Conservation (phyloP, 768 basidiomycete species). For the Hygrophorus russula region DNA sequence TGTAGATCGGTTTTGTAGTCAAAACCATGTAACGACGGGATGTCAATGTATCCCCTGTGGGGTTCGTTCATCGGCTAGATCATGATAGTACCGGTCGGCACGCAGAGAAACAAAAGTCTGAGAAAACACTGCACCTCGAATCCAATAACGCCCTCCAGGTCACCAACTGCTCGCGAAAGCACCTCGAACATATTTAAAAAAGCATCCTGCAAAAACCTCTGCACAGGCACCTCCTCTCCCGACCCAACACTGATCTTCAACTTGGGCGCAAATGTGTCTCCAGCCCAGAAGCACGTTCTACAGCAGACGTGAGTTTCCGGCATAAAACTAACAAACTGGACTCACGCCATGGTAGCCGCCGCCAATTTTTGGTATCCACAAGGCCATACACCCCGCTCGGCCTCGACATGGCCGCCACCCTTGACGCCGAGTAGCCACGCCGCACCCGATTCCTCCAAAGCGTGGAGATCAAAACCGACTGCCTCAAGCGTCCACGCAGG, state of each 20-base stretch:
- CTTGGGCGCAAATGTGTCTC: slow-evolving; percentile 76
- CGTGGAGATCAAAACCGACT: slow-evolving; percentile 75
- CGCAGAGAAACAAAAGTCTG: not conserved
- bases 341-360: slow-evolving; percentile 88
- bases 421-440: slow-evolving; percentile 81
- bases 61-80: slow-evolving; percentile 87
- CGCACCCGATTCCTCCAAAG: slow-evolving; percentile 72
- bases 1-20: slow-evolving; percentile 96
- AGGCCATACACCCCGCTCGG: slow-evolving; percentile 83
- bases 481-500: slow-evolving; percentile 91
- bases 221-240: slow-evolving; percentile 50
- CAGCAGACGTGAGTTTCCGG: not conserved
- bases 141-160: slow-evolving; percentile 72
- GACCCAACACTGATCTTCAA: slow-evolving; percentile 37
- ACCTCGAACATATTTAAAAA: slow-evolving; percentile 71
- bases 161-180: slow-evolving; percentile 57
- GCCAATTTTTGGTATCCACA: slow-evolving; percentile 90
- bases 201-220: slow-evolving; percentile 72
- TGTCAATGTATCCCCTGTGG: slow-evolving; percentile 82
- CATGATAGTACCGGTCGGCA: no score
- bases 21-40: slow-evolving; percentile 73
- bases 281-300: slow-evolving; percentile 91
- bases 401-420: slow-evolving; percentile 64
- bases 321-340: slow-evolving; percentile 7
- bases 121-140: slow-evolving; percentile 57